These are phyloP conservation scores for Dendrothele bispora DNA, from an alignment of 768 basidiomycete species.

Conservation along the genomic window DNA sequence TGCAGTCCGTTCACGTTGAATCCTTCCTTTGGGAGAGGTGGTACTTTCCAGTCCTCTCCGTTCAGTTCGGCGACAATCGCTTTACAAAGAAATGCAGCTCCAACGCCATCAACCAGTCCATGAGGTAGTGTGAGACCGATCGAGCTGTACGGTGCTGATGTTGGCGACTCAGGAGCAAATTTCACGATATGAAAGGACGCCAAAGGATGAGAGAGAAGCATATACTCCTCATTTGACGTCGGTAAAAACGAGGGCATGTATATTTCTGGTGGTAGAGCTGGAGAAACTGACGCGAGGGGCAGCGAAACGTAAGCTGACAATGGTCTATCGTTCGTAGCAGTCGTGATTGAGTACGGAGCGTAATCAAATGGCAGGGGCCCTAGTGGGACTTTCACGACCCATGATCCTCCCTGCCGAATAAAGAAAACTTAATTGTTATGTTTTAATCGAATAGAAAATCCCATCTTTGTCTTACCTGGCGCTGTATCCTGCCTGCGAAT, in stretches of 20 bases:
- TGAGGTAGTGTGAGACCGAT: constrained; percentile 42
- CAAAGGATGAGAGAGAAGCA: constrained; percentile 34
- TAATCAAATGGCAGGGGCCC: constrained; percentile 33
- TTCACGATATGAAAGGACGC: constrained; percentile 44
- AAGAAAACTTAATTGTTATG: background rate
- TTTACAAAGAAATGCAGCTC: constrained; percentile 33
- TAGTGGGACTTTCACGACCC: constrained; percentile 37
- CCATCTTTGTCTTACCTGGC: no score
- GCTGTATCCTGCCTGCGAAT: constrained; percentile 26
- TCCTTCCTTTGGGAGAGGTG: constrained; percentile 32
- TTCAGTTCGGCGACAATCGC: constrained; percentile 41
- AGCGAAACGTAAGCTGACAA: constrained; percentile 34
- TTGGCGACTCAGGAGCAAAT: constrained; percentile 30
- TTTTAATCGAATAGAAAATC: no score
- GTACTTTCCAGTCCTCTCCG: constrained; percentile 34
- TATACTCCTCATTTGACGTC: constrained; percentile 34
- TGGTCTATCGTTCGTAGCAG: constrained; percentile 28
- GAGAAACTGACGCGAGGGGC: constrained; percentile 31
- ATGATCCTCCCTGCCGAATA: constrained; percentile 28
- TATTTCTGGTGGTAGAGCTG: constrained; percentile 32
- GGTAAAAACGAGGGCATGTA: constrained; percentile 36
- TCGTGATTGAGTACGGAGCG: constrained; percentile 34
- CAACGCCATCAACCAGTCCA: constrained; percentile 42
- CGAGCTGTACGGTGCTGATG: constrained; percentile 30
- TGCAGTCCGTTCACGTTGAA: constrained; percentile 33